Evolutionary conservation across 352 stramenopile genomes (phyloP), one percentile per base, ranked within the genome.

Genomic region (Globisporangium viniferum): DNA sequence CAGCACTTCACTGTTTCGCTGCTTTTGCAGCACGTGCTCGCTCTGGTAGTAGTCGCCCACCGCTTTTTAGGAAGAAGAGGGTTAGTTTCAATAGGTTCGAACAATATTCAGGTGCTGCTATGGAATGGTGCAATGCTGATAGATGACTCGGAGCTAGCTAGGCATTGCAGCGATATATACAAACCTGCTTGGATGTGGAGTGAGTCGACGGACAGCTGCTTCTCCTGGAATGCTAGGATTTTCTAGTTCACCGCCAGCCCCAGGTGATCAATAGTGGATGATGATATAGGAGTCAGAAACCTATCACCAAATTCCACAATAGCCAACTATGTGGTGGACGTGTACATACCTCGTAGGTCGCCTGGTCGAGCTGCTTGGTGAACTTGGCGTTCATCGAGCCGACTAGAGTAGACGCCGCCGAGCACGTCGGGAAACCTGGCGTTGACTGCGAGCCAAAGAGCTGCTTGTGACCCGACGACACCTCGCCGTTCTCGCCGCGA

Each of bases 161-260:
- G 33, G 7, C 2, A 36, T 33, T 9, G 33, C 33, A 5, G 12
- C 27, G 4, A 51, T 9, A 2, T 9, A 36, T 5, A 59, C 60
- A 4, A 0, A 82, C 77, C 75, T 69, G 72, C 73, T 72, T 79
- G 72, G 59, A 88, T 83, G 27, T 71, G 56, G 41, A 66, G 58
- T 27, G 71, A 72, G 24, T 77, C 66, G n/a, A 86, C 73, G 4
- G 48, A 66, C 8, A 82, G 62, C 53, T 75, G 69, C 27, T 79
- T 82, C 22, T 66, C 60, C 29, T 84, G 73, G 56, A 91, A 91
- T 27, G 70, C 69, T 33, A 73, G 31, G 24, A 90, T 68, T 66
- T 81, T 78, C 67, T 83, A 35, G 14, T 12, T 31, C 20, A 7
- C 44, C 55, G 48, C 3, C 31, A 61, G 31, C 22, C 33, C 1